phyloP scores from a whole-genome alignment of 2,329 filamentous ascomycete species.

The Pezicula carpinea region DNA sequence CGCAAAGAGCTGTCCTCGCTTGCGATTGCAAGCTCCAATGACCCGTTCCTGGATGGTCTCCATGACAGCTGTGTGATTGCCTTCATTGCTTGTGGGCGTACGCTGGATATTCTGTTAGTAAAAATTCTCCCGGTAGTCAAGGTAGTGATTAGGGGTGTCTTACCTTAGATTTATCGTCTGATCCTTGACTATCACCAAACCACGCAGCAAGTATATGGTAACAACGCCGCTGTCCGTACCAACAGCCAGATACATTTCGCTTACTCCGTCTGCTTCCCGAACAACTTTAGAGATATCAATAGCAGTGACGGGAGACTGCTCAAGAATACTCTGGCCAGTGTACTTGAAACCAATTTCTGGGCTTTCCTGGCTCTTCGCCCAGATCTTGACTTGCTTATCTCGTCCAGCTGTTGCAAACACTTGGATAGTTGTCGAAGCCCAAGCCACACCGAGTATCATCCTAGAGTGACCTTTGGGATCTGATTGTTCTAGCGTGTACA shows the following conservation, averaged over 20 bases:
- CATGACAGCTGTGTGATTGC: constrained; percentile 55
- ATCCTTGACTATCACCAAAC: constrained; percentile 14
- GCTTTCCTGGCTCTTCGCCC: constrained; percentile 38
- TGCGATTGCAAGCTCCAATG: constrained; percentile 26
- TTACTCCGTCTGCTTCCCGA: constrained; percentile 20
- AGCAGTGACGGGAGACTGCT: constrained; percentile 62
- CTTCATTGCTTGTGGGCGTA: constrained; percentile 38
- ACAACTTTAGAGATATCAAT: constrained; percentile 55
- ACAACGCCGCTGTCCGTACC: constrained; percentile 46
- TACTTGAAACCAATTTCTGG: constrained; percentile 36
- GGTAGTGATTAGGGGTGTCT: constrained; percentile 1
- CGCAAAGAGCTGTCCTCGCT: constrained; percentile 58
- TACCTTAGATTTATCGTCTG: constrained; percentile 17
- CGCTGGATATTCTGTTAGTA: constrained; percentile 27
- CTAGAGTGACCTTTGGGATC: constrained; percentile 84
- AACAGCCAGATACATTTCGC: constrained; percentile 42
- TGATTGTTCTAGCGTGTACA: constrained; percentile 54
- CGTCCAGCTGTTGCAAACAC: constrained; percentile 84
- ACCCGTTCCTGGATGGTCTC: constrained; percentile 43
- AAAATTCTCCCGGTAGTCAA: neutral
- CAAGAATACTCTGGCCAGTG: constrained; percentile 36
- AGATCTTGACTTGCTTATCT: constrained; percentile 79
- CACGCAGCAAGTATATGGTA: constrained; percentile 19
- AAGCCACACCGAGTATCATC: constrained; percentile 88
- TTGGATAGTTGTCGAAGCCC: constrained; percentile 52